These are phyloP conservation scores for Acer campestre DNA, from an alignment of 345 rosid species.

Conservation along the genomic window DNA sequence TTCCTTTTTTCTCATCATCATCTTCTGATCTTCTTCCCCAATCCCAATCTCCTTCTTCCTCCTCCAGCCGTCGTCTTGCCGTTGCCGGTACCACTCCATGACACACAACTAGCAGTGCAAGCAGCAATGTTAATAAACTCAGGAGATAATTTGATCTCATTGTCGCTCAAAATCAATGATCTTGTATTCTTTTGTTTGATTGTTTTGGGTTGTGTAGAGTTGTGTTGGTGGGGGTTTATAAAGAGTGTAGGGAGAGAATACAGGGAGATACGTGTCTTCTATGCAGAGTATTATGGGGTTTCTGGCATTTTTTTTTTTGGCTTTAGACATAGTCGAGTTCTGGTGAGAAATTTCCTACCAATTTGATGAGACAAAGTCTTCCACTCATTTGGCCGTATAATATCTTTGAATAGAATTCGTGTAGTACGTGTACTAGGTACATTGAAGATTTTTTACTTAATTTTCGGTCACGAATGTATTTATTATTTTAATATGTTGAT, in stretches of 20 bases:
- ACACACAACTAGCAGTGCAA: constrained; percentile 31
- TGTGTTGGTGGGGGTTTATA: constrained; percentile 20
- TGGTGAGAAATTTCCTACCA: constrained; percentile 8
- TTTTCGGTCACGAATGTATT: too few species aligned
- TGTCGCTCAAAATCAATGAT: too few species aligned
- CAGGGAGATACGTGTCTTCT: constrained; percentile 30
- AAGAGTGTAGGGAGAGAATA: constrained; percentile 15
- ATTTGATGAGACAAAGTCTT: constrained; percentile 16
- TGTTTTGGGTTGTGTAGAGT: neutral
- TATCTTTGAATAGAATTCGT: neutral
- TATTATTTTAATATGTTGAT: too few species aligned
- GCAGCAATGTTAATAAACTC: constrained; percentile 18
- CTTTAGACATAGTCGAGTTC: constrained; percentile 25
- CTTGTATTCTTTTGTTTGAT: too few species aligned
- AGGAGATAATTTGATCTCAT: constrained; percentile 26
- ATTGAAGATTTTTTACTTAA: too few species aligned
- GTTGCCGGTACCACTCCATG: constrained; percentile 33
- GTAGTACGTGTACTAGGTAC: too few species aligned
- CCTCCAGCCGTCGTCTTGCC: constrained; percentile 21
- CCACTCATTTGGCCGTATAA: constrained; percentile 1
- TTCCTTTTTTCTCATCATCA: neutral
- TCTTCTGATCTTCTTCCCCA: constrained; percentile 12
- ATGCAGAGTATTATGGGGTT: constrained; percentile 27
- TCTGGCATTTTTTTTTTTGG: neutral
- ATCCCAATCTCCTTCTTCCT: constrained; percentile 20